phyloP scores from a whole-genome alignment of 2,329 filamentous ascomycete genomes.

The Diaporthe citrichinensis region DNA sequence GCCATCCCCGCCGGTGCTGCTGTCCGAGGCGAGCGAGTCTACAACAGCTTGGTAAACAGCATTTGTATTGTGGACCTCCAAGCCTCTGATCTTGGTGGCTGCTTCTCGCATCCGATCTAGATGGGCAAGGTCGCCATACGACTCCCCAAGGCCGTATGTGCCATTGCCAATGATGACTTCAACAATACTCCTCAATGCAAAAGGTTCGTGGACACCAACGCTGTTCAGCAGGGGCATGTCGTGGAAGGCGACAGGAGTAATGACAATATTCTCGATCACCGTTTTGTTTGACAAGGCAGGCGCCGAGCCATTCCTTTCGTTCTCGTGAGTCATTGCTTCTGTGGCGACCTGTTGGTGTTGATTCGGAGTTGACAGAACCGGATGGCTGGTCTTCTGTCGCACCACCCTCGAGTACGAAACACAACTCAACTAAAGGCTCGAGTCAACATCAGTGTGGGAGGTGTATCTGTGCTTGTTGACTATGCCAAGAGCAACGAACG shows the following conservation, averaged over 20 bases:
- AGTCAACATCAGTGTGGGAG: background rate
- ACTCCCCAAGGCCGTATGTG: conserved; percentile 56
- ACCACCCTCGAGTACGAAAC: background rate
- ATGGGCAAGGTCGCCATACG: conserved; percentile 57
- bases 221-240: conserved; percentile 61
- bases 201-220: conserved; percentile 60
- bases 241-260: conserved; percentile 60
- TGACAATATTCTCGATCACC: conserved; percentile 54
- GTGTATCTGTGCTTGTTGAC: background rate
- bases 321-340: background rate
- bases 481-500: background rate
- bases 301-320: background rate
- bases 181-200: conserved; percentile 58
- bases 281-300: background rate
- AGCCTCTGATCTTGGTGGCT: conserved; percentile 49
- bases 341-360: background rate
- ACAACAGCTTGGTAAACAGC: conserved; percentile 46
- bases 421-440: background rate
- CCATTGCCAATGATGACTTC: conserved; percentile 52
- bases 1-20: conserved; percentile 47
- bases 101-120: conserved; percentile 52
- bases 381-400: background rate
- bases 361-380: background rate
- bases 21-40: conserved; percentile 43
- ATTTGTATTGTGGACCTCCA: conserved; percentile 50